A percentile compares a stretch with the other conserved stretches of the same genome.
Conservation (phyloP, 192 early-diverging fungal species). For the Coemansia erecta region DNA sequence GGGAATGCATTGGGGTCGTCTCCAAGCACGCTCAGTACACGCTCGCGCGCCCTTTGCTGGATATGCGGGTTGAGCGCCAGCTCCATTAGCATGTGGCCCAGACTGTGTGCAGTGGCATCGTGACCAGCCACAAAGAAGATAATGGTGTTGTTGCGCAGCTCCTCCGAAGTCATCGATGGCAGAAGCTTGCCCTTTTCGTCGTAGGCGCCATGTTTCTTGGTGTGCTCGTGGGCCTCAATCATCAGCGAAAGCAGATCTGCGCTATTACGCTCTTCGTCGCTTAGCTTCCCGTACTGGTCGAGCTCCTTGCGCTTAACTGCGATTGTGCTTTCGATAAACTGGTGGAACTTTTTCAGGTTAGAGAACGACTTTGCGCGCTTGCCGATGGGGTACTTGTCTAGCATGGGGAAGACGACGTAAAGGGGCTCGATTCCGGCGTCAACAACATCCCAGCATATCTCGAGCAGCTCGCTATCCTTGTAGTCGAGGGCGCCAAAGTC, state of each 20-base stretch:
- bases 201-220: conserved; percentile 39
- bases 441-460: conserved; percentile 49
- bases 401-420: conserved; percentile 49
- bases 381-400: conserved; percentile 48
- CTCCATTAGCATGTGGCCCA: conserved; percentile 47
- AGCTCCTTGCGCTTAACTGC: conserved; percentile 34
- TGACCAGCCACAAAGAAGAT: conserved; percentile 61
- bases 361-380: conserved; percentile 36
- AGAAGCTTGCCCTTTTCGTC: conserved; percentile 46
- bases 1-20: conserved; percentile 54
- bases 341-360: conserved; percentile 41
- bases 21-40: conserved; percentile 43
- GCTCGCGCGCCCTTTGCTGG: conserved; percentile 43
- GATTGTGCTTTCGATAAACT: conserved; percentile 45
- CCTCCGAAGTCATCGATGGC: conserved; percentile 45
- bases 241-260: conserved; percentile 57
- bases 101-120: conserved; percentile 48
- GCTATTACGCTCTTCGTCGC: conserved; percentile 29
- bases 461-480: conserved; percentile 37
- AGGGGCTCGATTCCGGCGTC: conserved; percentile 46
- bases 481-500: conserved; percentile 50
- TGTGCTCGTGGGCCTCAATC: conserved; percentile 55
- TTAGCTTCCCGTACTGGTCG: conserved; percentile 11
- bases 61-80: conserved; percentile 53
- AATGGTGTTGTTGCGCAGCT: conserved; percentile 53